These are phyloP conservation scores for Magnolia officinalis DNA, from an alignment of 164 flowering plant species.

Conservation along the genomic window DNA sequence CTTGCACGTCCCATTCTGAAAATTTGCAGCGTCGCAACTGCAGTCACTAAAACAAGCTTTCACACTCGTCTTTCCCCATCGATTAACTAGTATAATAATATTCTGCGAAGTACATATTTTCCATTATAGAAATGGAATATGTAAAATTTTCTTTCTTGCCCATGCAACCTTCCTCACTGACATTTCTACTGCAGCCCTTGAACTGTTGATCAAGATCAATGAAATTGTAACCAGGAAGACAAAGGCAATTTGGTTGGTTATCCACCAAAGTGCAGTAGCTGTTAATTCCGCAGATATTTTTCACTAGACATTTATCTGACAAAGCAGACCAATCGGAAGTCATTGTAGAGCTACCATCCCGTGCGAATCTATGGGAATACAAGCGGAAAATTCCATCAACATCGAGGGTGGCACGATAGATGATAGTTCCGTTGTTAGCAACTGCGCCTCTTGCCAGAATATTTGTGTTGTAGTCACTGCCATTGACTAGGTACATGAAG, in stretches of 20 bases:
- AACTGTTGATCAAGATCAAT: conserved; percentile 16
- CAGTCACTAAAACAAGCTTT: conserved; percentile 35
- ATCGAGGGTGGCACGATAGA: conserved; percentile 5
- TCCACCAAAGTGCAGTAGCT: conserved; percentile 3
- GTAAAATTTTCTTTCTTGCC: conserved; percentile 4
- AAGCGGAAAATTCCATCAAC: conserved; percentile 8
- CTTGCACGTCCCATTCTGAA: conserved; percentile 7
- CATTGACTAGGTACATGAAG: not conserved
- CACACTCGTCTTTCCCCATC: conserved; percentile 23
- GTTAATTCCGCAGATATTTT: conserved; percentile 18
- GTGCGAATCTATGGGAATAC: not conserved
- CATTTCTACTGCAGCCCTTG: conserved; percentile 27
- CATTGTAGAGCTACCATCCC: not conserved
- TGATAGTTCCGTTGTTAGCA: not conserved
- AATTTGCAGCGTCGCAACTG: conserved; percentile 29
- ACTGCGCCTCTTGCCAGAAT: not conserved
- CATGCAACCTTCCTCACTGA: conserved; percentile 17
- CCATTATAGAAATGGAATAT: not conserved
- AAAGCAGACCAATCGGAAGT: not conserved
- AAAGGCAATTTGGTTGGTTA: conserved; percentile 16
- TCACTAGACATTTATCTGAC: conserved; percentile 8
- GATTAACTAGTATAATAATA: conserved; percentile 10
- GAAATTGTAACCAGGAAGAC: conserved; percentile 20
- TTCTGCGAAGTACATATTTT: conserved; percentile 26
- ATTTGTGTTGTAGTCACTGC: not conserved